These are phyloP conservation scores for Crithidia bombi DNA, from an alignment of 208 protist species.

Conservation along the genomic window DNA sequence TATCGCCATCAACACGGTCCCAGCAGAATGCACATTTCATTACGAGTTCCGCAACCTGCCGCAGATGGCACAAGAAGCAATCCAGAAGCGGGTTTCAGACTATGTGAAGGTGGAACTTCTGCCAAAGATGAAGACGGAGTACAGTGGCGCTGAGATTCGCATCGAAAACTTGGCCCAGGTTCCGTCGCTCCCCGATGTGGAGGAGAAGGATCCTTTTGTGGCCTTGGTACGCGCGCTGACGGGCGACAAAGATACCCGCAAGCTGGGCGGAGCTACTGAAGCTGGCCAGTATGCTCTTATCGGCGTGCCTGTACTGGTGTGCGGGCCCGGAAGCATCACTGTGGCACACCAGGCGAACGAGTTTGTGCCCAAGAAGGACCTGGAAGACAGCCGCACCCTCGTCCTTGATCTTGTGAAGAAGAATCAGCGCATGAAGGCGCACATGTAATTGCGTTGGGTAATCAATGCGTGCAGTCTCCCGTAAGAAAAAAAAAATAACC, in stretches of 20 bases:
- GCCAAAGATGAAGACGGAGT: conserved; percentile 50
- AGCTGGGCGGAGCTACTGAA: conserved; percentile 49
- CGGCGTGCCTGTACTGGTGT: conserved; percentile 53
- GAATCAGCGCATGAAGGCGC: conserved; percentile 38
- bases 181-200: conserved; percentile 21
- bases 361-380: conserved; percentile 53
- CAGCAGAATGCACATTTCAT: conserved; percentile 42
- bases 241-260: conserved; percentile 42
- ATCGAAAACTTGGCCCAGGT: conserved; percentile 41
- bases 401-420: conserved; percentile 37
- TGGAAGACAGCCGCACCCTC: conserved; percentile 42
- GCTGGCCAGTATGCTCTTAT: conserved; percentile 59
- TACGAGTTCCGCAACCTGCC: conserved; percentile 59
- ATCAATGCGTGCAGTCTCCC: not conserved
- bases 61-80: conserved; percentile 24
- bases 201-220: conserved; percentile 49
- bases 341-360: conserved; percentile 65
- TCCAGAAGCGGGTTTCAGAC: conserved; percentile 40
- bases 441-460: conserved; percentile 25
- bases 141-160: conserved; percentile 25
- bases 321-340: conserved; percentile 50
- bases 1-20: conserved; percentile 61
- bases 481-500: not conserved
- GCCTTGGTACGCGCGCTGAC: conserved; percentile 41
- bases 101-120: conserved; percentile 44